Conservation (phyloP, 257 asterid species). For the Petunia axillaris region DNA sequence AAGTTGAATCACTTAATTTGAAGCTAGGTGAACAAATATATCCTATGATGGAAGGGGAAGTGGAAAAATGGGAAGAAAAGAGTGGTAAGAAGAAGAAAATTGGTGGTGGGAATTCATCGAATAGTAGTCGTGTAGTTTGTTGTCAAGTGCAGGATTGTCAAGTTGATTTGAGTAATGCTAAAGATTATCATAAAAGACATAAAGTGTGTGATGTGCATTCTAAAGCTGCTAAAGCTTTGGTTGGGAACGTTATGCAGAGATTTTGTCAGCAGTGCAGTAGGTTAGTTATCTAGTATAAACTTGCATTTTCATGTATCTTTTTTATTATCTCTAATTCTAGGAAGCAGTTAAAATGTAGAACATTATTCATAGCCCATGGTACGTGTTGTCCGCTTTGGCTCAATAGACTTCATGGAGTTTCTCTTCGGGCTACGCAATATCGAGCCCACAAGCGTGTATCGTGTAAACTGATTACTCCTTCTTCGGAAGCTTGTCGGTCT, state of each 20-base stretch:
- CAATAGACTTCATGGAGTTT: neutral
- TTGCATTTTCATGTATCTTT: neutral
- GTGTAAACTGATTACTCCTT: neutral
- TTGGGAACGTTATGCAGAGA: constrained; percentile 64
- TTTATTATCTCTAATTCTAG: neutral
- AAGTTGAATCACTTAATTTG: constrained; percentile 61
- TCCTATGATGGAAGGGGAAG: constrained; percentile 47
- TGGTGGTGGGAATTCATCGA: constrained; percentile 38
- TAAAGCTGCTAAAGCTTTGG: constrained; percentile 68
- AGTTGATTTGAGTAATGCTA: constrained; percentile 68
- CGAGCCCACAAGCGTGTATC: neutral
- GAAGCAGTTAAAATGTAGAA: neutral
- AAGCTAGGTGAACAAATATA: constrained; percentile 75
- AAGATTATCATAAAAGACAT: constrained; percentile 92
- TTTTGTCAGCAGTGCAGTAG: constrained; percentile 68
- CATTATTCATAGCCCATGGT: neutral
- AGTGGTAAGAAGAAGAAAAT: constrained; percentile 74
- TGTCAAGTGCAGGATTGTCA: constrained; percentile 89
- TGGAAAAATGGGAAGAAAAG: constrained; percentile 55
- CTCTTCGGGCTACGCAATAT: neutral
- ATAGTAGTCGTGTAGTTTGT: constrained; percentile 47
- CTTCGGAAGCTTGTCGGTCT: neutral
- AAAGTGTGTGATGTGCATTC: constrained; percentile 93
- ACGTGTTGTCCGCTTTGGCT: neutral
- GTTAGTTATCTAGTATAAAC: constrained; percentile 23